phyloP scores from a whole-genome alignment of 164 flowering plant genomes.

The Vitis riparia region DNA sequence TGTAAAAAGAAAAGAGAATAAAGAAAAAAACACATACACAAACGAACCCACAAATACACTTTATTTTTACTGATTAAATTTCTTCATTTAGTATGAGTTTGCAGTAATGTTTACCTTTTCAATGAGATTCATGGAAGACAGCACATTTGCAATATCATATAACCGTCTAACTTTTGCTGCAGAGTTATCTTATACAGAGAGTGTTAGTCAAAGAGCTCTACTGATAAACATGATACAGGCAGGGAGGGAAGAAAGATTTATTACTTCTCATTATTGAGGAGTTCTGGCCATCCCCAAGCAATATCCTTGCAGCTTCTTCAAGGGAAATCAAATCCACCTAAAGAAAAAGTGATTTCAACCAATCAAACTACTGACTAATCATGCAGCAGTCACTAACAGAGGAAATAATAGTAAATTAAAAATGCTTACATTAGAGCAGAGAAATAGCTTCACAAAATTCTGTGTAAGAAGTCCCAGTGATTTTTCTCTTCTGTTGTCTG shows the following conservation, averaged over 20 bases:
- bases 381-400: background rate
- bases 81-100: background rate
- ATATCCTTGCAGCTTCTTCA: conserved; percentile 80
- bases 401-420: background rate
- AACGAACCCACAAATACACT: background rate
- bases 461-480: conserved; percentile 88
- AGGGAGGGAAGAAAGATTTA: conserved; percentile 1
- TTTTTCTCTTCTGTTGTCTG: conserved; percentile 87
- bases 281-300: conserved; percentile 69
- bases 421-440: conserved; percentile 66
- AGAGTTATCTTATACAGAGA: conserved; percentile 23
- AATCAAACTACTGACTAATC: background rate
- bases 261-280: conserved; percentile 73
- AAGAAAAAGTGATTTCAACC: background rate
- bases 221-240: background rate
- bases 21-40: no score
- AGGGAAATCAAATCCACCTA: conserved; percentile 72
- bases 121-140: conserved; percentile 91
- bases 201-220: conserved; percentile 16
- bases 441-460: conserved; percentile 92
- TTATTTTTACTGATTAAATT: background rate
- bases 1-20: no score
- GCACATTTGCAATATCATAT: conserved; percentile 94
- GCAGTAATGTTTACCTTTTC: conserved; percentile 62
- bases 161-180: conserved; percentile 92